Base-by-base conservation (phyloP, 2,329 filamentous ascomycete species). In the Aotearoamyces nothofagi region DNA sequence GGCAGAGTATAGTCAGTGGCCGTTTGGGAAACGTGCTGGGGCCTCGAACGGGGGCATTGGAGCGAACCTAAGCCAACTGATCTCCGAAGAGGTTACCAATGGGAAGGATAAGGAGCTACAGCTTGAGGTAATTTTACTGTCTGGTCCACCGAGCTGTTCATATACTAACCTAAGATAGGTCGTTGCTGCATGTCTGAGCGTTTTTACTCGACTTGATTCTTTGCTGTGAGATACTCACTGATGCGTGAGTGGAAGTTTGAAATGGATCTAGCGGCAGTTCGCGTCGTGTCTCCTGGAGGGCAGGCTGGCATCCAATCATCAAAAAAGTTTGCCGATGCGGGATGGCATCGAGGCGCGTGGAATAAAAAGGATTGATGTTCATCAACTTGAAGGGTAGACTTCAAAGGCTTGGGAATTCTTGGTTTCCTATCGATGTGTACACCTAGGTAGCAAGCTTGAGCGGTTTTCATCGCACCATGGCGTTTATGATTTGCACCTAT, bases 121-220 rank as follows among this genome's bases (percentile, higher is more conserved):
- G 55, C 68, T 98, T 40, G 90, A 98, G 69, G 87, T 93, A 56
- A 50, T 64, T 52, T 35, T 24, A 12, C 14, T 30, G 34, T 76
- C 69, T 8, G 19, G 8, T 8, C 19, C 19, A 22, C 19, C 8
- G 19, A 22, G 8, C 8, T 8, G n/a, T 22, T 8, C 19, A 8
- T 22, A 22, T 8, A n/a, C 19, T 22, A n/a, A 22, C 19, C n/a
- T 8, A 22, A 8, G 8, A 22, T 7, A 25, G 23, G 74, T 81
- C 47, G 83, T 98, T 30, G 86, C 90, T 29, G 90, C 90, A 42
- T 96, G 90, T 56, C 60, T 98, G 54, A 93, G 80, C 59, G 90
- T 98, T 47, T 98, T 98, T 55, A 98, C 90, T 39, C 74, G 87
- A 51, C 78, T 98, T 47, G 90, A 98, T 60, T 96, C 90, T 29